Evolutionary conservation across 2,329 filamentous ascomycete species (phyloP), one percentile per base, ranked within the genome.

Genomic region (Ophiostoma himal-ulmi): DNA sequence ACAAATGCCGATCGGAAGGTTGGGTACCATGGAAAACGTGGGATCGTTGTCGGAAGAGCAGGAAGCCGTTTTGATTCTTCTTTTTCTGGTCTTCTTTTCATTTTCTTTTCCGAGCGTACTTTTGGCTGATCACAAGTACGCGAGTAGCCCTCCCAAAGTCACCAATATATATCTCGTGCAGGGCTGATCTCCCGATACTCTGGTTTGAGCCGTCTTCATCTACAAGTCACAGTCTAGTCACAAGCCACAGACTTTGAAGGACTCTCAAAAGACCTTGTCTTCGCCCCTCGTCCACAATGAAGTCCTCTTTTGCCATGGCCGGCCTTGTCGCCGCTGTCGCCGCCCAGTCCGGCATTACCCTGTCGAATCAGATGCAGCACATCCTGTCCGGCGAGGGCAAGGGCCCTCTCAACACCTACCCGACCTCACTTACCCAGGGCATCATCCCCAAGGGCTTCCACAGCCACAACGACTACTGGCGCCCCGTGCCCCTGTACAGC

Each of bases 401-500:
- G n/a, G 37, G 36, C 39, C 65, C 62, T 10, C 62, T 26, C 37
- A 26, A 67, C 65, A 48, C 65, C 10, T 67, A 67, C 65, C 65
- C 65, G 65, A 67, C 65, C 4, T 41, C 65, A 22, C 65, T 67
- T n/a, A 67, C 65, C 36, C 65, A 67, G 65, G 65, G 65, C 39
- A 67, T 67, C 65, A 22, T 67, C 2, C 65, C 65, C 65, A 67
- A 67, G 37, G 65, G 65, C 17, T 41, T 67, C 36, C 65, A 67
- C 34, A 65, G 65, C 65, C 65, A 67, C 65, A 67, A 67, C 65
- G 65, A 67, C 65, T 67, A 67, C 65, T 67, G 65, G 65, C 65
- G 65, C n/a, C 37, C 65, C 11, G 37, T 67, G 39, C 65, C 65
- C n/a, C 65, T 67, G 65, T 44, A 48, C 37, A 67, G 65, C 65